phyloP scores from a whole-genome alignment of 345 rosid genomes.

The Lepidium aucheri region DNA sequence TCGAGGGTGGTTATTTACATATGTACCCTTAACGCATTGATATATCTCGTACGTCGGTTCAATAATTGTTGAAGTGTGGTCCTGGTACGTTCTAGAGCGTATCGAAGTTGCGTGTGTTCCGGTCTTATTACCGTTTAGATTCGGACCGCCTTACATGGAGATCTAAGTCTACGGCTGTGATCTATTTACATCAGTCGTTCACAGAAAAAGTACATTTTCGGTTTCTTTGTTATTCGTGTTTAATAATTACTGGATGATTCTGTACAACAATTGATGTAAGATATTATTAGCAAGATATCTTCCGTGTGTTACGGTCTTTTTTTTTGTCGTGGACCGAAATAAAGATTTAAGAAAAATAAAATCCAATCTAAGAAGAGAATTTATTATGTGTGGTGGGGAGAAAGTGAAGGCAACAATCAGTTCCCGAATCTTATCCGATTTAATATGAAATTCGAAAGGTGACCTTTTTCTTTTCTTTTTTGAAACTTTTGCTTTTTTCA shows the following conservation, averaged over 20 bases:
- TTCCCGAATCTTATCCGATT: background rate
- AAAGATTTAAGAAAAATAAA: background rate
- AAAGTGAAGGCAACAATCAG: background rate
- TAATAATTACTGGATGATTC: background rate
- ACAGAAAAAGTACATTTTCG: no score
- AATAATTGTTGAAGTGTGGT: background rate
- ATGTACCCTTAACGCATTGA: background rate
- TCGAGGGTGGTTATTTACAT: background rate
- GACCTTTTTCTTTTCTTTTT: background rate
- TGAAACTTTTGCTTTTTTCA: no score
- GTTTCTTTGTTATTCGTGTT: background rate
- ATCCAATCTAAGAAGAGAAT: background rate
- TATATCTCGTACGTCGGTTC: constrained; percentile 18
- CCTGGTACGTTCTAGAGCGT: constrained; percentile 13
- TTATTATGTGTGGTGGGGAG: background rate
- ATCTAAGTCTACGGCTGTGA: constrained; percentile 7
- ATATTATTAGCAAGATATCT: background rate
- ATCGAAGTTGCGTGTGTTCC: constrained; percentile 1
- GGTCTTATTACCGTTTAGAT: constrained; percentile 4
- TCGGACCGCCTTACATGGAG: background rate
- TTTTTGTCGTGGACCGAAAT: background rate
- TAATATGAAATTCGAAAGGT: background rate
- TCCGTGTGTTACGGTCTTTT: background rate
- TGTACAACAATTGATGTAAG: background rate
- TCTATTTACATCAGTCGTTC: background rate